Percentiles rank a stretch among this genome's conserved stretches.
These are phyloP conservation scores for Hysterium pulicare DNA, from an alignment of 2,329 filamentous ascomycete genomes.

Conservation along the genomic window DNA sequence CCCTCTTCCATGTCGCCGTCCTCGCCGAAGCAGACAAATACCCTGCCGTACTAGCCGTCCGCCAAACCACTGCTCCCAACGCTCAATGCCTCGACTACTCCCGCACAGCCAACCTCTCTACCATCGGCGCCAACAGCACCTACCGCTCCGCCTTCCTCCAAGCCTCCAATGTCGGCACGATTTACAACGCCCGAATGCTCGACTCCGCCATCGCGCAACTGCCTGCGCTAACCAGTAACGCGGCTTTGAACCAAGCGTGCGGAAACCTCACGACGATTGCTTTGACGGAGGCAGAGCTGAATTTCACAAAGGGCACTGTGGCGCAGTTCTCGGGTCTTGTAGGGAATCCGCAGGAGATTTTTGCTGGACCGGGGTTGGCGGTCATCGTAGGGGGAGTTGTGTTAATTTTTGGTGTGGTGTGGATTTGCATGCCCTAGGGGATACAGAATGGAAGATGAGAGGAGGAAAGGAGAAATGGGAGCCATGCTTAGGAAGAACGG, in stretches of 20 bases:
- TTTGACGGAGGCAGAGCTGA: slow-evolving; percentile 42
- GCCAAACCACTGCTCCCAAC: slow-evolving; percentile 25
- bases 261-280: slow-evolving; percentile 47
- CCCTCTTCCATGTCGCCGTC: slow-evolving; percentile 1
- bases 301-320: slow-evolving; percentile 46
- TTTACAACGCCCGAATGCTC: slow-evolving; percentile 39
- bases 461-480: slow-evolving; percentile 1
- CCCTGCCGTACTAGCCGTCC: slow-evolving; percentile 19
- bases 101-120: slow-evolving; percentile 47
- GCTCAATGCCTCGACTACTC: slow-evolving; percentile 44
- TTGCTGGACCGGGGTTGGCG: slow-evolving; percentile 4
- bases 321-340: slow-evolving; percentile 19
- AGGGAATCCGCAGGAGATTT: slow-evolving; percentile 4
- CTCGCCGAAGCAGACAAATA: slow-evolving; percentile 1
- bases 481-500: background rate
- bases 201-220: slow-evolving; percentile 40
- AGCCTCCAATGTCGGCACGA: slow-evolving; percentile 43
- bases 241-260: slow-evolving; percentile 42
- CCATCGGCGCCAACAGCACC: slow-evolving; percentile 45
- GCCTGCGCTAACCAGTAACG: slow-evolving; percentile 39
- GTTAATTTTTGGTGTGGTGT: slow-evolving; percentile 4
- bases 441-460: slow-evolving; percentile 1
- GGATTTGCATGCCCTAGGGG: slow-evolving; percentile 7
- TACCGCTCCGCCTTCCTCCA: slow-evolving; percentile 47
- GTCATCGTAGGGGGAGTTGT: slow-evolving; percentile 5